Percentiles rank a stretch among this genome's conserved stretches.
phyloP scores from a whole-genome alignment of 371 early-diverging fungal genomes.

The Mycotypha africana region DNA sequence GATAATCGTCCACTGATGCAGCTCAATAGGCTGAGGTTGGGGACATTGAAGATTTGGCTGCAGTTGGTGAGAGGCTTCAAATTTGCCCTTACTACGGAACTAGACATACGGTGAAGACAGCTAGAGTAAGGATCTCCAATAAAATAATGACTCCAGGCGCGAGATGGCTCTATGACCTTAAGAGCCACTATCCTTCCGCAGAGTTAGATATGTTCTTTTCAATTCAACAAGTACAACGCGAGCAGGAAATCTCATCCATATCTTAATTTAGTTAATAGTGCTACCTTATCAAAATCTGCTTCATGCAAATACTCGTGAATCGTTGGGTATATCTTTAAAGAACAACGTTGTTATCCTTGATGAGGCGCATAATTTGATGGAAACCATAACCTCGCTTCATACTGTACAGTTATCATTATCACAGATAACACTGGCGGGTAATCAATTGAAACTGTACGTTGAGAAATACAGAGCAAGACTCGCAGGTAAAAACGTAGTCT shows the following conservation, averaged over 20 bases:
- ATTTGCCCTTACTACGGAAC: constrained; percentile 94
- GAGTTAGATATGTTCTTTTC: too few species aligned
- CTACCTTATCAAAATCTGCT: constrained; percentile 87
- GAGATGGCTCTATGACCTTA: too few species aligned
- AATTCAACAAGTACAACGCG: too few species aligned
- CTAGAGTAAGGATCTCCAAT: constrained; percentile 40
- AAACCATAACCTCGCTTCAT: constrained; percentile 63
- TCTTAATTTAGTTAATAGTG: constrained; percentile 55
- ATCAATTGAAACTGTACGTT: constrained; percentile 65
- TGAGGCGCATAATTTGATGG: constrained; percentile 88
- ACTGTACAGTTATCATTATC: constrained; percentile 41
- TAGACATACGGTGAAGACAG: constrained; percentile 51
- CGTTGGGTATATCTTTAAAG: constrained; percentile 69
- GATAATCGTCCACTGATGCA: neutral
- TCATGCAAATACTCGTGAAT: constrained; percentile 67
- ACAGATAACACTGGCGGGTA: constrained; percentile 46
- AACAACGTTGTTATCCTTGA: constrained; percentile 80
- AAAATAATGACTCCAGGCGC: too few species aligned
- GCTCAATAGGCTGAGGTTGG: constrained; percentile 46
- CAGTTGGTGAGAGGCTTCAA: constrained; percentile 52
- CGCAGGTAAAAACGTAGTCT: constrained; percentile 67
- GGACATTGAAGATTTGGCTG: constrained; percentile 86
- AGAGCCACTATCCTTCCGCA: too few species aligned
- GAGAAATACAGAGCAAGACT: constrained; percentile 63
- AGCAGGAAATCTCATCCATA: neutral